Evolutionary conservation across 768 basidiomycete genomes (phyloP), one percentile per base, ranked within the genome.

Genomic region (Suillus bovinus): DNA sequence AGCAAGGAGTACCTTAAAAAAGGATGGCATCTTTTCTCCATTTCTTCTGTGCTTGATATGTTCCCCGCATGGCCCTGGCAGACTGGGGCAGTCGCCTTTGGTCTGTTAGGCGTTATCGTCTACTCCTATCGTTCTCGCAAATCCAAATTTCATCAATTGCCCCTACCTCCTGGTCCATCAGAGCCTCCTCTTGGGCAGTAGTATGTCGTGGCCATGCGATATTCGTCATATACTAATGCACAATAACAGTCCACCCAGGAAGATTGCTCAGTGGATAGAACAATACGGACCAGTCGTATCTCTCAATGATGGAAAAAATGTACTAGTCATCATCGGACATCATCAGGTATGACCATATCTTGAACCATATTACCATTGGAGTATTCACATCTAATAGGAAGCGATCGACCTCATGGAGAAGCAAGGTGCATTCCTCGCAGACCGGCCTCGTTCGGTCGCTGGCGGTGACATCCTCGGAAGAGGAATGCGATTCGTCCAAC

Each of bases 371-470:
- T 69, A 71, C n/a, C 29, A 74, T 22, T 69, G 63, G 8, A 6
- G 61, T 7, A 33, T 7, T 50, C 3, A 36, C 29, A 5, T 22
- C 4, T 54, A 16, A 22, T 13, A 72, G 71, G 72, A 70, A 52
- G 85, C 86, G 0, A 76, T 83, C 0, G 83, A 86, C 13, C 80
- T 87, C 57, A 79, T 87, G 82, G 86, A 87, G 70, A 82, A 83
- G 63, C 83, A 86, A 62, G 85, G 85, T 0, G 82, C 81, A 0
- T 66, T 67, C 4, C 74, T 82, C 20, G 79, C 79, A 0, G 86
- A 87, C 66, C 70, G 86, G 42, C 86, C 86, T 1, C 68, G 72
- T 9, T 80, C 76, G 14, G 81, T 87, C 13, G 79, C 85, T 0
- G 86, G 82, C 1, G 82, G 85, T 4, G 84, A 86, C 29, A 84